A percentile compares a stretch with the other conserved stretches of the same genome.
These are phyloP conservation scores for Aristolochia contorta DNA, from an alignment of 164 flowering plant genomes.

Conservation along the genomic window DNA sequence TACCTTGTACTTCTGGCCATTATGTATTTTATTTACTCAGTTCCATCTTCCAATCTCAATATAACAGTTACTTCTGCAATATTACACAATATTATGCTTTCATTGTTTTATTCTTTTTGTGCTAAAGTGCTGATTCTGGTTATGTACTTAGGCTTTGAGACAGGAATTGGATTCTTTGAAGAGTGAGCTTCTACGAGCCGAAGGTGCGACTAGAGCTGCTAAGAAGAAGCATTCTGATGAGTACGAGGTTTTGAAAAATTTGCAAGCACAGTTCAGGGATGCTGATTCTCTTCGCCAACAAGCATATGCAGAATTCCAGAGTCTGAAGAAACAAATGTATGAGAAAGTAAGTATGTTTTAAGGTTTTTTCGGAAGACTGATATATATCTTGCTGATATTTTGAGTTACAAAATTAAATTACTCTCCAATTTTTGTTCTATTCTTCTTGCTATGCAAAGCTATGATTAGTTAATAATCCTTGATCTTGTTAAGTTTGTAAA, in stretches of 20 bases:
- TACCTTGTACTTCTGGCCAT: no score
- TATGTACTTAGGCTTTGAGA: constrained; percentile 33
- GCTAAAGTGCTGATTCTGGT: constrained; percentile 6
- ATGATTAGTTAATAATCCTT: no score
- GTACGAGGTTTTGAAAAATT: constrained; percentile 21
- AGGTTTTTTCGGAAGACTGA: background rate
- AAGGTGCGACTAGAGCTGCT: constrained; percentile 34
- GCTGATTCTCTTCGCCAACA: constrained; percentile 66
- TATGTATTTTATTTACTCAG: no score
- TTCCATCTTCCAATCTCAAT: no score
- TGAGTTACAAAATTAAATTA: no score
- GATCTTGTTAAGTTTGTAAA: no score
- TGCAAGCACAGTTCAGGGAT: constrained; percentile 35
- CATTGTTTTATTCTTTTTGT: constrained; percentile 1
- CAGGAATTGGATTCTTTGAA: constrained; percentile 44
- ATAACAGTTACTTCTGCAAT: no score
- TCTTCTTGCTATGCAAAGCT: no score
- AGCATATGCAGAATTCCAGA: constrained; percentile 41
- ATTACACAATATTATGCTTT: background rate
- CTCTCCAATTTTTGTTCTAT: no score
- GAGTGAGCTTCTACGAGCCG: constrained; percentile 32
- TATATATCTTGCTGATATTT: background rate
- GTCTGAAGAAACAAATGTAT: constrained; percentile 38
- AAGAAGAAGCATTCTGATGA: constrained; percentile 32
- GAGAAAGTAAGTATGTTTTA: constrained; percentile 43